These are phyloP conservation scores for Paspalum notatum DNA, from an alignment of 176 grass and related monocot species.

Conservation along the genomic window DNA sequence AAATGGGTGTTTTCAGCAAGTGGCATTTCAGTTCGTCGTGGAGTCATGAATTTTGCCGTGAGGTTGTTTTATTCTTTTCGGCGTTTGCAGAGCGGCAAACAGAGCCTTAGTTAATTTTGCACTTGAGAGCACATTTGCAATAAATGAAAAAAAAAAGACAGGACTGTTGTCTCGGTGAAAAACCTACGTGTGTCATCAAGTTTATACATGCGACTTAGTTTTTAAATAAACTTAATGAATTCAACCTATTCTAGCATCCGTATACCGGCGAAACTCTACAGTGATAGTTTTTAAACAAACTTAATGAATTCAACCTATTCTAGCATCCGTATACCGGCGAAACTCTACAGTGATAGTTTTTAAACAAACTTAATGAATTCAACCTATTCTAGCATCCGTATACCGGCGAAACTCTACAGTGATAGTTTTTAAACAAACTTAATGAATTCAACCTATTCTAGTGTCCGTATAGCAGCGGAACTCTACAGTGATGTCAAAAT, in stretches of 20 bases:
- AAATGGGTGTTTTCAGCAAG: not conserved
- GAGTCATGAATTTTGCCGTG: not conserved
- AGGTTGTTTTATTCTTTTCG: no score
- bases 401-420: conserved; percentile 1
- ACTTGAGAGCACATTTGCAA: not conserved
- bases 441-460: not conserved
- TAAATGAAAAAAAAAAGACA: not conserved
- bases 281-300: conserved; percentile 7
- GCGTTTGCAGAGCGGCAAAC: no score
- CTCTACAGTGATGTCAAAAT: not conserved
- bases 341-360: conserved; percentile 13
- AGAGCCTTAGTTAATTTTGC: no score
- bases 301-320: not conserved
- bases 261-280: conserved; percentile 1
- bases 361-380: not conserved
- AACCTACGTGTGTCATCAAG: not conserved
- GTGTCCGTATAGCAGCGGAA: not conserved
- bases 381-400: not conserved
- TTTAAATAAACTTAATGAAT: conserved; percentile 1
- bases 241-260: not conserved
- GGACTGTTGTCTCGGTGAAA: not conserved
- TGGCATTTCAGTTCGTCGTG: not conserved
- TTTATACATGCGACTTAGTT: not conserved
- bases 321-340: not conserved
- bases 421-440: not conserved